These are phyloP conservation scores for Aspergillus baeticus DNA, from an alignment of 495 filamentous ascomycete genomes.

Conservation along the genomic window DNA sequence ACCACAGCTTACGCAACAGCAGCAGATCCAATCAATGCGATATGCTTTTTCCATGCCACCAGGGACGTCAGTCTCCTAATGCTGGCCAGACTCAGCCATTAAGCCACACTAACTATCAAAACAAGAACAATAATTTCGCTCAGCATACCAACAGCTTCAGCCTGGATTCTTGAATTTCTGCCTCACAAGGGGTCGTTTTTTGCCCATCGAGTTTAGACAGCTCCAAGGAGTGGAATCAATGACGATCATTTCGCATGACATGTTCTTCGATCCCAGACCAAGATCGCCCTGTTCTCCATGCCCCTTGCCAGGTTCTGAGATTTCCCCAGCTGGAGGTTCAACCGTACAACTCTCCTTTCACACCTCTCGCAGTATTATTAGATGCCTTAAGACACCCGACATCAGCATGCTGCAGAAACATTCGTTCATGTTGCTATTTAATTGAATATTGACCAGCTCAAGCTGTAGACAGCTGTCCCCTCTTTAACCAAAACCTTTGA, in stretches of 20 bases:
- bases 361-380: neutral
- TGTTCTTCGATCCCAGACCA: neutral
- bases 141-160: neutral
- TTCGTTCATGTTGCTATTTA: constrained; percentile 16
- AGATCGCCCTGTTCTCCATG: constrained; percentile 2
- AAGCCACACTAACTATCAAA: neutral
- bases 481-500: constrained; percentile 1
- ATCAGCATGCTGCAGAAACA: constrained; percentile 9
- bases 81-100: constrained; percentile 4
- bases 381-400: neutral
- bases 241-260: constrained; percentile 9
- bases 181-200: neutral
- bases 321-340: constrained; percentile 2
- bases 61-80: constrained; percentile 6
- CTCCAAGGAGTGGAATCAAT: constrained; percentile 6
- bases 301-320: neutral
- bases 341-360: neutral
- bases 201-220: neutral
- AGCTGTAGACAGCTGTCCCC: constrained; percentile 18
- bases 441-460: constrained; percentile 2
- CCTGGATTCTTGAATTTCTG: neutral
- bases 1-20: constrained; percentile 26
- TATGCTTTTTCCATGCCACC: constrained; percentile 4
- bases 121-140: neutral
- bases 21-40: constrained; percentile 11